Evolutionary conservation across 352 stramenopile species (phyloP).

Genomic region (Saprolegnia diclina): DNA sequence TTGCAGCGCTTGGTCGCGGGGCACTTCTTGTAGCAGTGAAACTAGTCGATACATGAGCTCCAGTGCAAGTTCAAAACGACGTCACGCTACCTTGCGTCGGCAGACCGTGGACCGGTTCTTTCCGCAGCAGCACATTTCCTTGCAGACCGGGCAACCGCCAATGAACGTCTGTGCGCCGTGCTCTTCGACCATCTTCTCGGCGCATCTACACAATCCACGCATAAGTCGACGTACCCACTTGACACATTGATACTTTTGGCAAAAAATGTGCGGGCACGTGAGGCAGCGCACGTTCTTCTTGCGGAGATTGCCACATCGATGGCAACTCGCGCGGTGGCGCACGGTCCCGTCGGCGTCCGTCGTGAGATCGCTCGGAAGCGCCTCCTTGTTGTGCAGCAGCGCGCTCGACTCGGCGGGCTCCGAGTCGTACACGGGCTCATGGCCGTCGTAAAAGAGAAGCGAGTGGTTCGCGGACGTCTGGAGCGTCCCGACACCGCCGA

Average conservation of each 20-base stretch:
- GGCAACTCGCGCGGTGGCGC: constrained; percentile 75
- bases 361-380: constrained; percentile 12
- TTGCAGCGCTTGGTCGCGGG: constrained; percentile 61
- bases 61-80: constrained; percentile 12
- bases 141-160: constrained; percentile 79
- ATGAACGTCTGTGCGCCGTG: constrained; percentile 69
- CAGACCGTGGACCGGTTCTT: constrained; percentile 74
- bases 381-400: not conserved
- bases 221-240: not conserved
- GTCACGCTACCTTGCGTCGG: constrained; percentile 43
- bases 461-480: constrained; percentile 6
- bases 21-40: constrained; percentile 90
- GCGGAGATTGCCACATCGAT: constrained; percentile 82
- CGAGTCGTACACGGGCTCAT: not conserved
- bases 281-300: constrained; percentile 83
- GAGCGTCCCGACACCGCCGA: not conserved
- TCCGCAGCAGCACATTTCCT: constrained; percentile 82
- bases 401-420: not conserved
- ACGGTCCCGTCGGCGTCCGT: constrained; percentile 21
- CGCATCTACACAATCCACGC: constrained; percentile 30
- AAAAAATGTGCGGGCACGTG: constrained; percentile 86
- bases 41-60: constrained; percentile 33
- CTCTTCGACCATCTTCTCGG: constrained; percentile 86
- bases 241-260: constrained; percentile 45
- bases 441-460: constrained; percentile 3